These are phyloP conservation scores for Phialocephala sp. DNA, from an alignment of 2,329 filamentous ascomycete genomes.

Conservation along the genomic window DNA sequence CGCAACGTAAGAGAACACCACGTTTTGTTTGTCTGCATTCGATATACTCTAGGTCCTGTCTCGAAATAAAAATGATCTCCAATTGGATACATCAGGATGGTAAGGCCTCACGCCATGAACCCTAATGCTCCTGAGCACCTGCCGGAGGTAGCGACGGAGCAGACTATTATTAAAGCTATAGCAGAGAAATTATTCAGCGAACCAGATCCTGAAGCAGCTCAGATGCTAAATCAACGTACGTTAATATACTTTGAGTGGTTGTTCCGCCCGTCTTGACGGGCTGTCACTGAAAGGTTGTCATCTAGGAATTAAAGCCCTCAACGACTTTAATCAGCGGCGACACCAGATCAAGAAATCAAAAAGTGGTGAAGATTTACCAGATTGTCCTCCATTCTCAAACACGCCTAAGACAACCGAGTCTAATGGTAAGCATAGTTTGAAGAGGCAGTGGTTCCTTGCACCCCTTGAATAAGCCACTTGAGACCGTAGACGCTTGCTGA, in stretches of 20 bases:
- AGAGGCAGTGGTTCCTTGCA: too few species aligned
- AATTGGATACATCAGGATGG: not conserved
- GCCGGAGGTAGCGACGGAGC: conserved; percentile 9
- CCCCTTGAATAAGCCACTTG: too few species aligned
- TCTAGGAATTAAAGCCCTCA: conserved; percentile 2
- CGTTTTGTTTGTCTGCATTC: not conserved
- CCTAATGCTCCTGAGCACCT: conserved; percentile 29
- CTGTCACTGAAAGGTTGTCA: too few species aligned
- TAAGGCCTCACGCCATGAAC: conserved; percentile 18
- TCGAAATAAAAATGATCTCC: not conserved
- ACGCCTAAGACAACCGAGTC: conserved; percentile 3
- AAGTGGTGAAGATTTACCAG: not conserved
- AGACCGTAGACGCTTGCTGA: not conserved
- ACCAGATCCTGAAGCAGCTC: conserved; percentile 17
- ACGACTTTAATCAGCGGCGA: not conserved
- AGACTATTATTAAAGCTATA: conserved; percentile 16
- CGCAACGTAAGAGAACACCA: not conserved
- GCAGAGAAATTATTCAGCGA: conserved; percentile 24
- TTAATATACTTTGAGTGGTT: not conserved
- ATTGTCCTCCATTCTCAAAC: not conserved
- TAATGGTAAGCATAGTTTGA: conserved; percentile 4
- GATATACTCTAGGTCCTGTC: not conserved
- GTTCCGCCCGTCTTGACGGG: too few species aligned
- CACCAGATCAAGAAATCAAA: not conserved
- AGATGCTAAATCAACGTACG: conserved; percentile 25